Evolutionary conservation across 805 yeast genomes (phyloP).

Genomic region (Groenewaldozyma tartarivorans): DNA sequence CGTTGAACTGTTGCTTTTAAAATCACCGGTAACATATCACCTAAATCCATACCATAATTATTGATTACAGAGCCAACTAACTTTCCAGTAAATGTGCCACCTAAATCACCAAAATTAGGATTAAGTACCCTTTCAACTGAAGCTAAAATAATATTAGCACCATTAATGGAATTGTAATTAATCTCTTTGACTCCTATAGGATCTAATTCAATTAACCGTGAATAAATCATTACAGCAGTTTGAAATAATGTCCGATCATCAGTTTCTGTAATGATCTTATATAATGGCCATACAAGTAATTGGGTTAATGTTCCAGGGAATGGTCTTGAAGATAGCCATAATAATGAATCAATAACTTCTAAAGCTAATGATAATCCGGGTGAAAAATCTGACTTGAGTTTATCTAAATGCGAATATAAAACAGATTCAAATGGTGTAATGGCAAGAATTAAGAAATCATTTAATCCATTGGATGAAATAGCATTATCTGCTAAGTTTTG

Average conservation of each 20-base stretch:
- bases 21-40: conserved; percentile 41
- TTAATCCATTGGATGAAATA: conserved; percentile 33
- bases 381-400: conserved; percentile 37
- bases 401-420: conserved; percentile 4
- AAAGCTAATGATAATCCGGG: conserved; percentile 51
- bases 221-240: conserved; percentile 64
- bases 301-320: conserved; percentile 16
- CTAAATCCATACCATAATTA: conserved; percentile 36
- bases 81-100: conserved; percentile 69
- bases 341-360: conserved; percentile 31
- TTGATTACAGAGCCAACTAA: conserved; percentile 52
- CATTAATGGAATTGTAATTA: conserved; percentile 21
- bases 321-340: conserved; percentile 20
- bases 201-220: conserved; percentile 42
- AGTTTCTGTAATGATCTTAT: conserved; percentile 38
- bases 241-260: conserved; percentile 74
- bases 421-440: conserved; percentile 38
- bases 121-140: conserved; percentile 62
- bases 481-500: conserved; percentile 46
- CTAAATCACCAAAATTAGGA: conserved; percentile 66
- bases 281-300: conserved; percentile 29
- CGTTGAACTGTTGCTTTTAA: conserved; percentile 64
- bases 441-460: conserved; percentile 39
- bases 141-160: conserved; percentile 48
- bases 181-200: conserved; percentile 19